A percentile compares a stretch with the other conserved stretches of the same genome.
Evolutionary conservation across 306 rosid genomes (phyloP).

Genomic region (Oxytropis ochrocephala): DNA sequence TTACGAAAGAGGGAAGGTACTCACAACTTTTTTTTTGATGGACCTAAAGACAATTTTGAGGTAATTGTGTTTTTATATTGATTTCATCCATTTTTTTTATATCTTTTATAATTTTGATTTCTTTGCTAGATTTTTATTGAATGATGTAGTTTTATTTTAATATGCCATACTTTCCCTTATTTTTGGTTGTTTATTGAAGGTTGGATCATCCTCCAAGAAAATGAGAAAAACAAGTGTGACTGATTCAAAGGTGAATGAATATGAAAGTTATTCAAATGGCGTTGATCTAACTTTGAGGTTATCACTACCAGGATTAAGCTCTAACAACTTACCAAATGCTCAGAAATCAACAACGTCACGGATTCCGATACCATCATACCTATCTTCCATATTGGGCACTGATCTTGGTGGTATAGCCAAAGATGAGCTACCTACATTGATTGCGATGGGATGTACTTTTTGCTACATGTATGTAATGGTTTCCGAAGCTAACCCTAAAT

Average conservation of each 20-base stretch:
- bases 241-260: neutral
- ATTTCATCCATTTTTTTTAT: neutral
- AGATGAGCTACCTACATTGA: neutral
- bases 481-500: neutral
- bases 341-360: neutral
- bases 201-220: neutral
- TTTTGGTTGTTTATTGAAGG: neutral
- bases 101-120: neutral
- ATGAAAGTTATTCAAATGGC: neutral
- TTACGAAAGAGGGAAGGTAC: neutral
- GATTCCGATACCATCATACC: neutral
- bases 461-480: constrained; percentile 32
- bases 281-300: neutral
- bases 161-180: neutral
- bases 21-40: neutral
- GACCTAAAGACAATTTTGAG: neutral
- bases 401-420: neutral
- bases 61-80: neutral
- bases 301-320: neutral
- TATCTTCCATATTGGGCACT: neutral
- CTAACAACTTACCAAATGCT: too few relatives aligned
- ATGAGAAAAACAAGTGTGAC: neutral
- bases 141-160: neutral
- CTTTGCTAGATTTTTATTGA: neutral
- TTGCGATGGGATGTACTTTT: constrained; percentile 17